Evolutionary conservation across 169 alveolate species (phyloP).

Genomic region (Cryptosporidium andersoni): DNA sequence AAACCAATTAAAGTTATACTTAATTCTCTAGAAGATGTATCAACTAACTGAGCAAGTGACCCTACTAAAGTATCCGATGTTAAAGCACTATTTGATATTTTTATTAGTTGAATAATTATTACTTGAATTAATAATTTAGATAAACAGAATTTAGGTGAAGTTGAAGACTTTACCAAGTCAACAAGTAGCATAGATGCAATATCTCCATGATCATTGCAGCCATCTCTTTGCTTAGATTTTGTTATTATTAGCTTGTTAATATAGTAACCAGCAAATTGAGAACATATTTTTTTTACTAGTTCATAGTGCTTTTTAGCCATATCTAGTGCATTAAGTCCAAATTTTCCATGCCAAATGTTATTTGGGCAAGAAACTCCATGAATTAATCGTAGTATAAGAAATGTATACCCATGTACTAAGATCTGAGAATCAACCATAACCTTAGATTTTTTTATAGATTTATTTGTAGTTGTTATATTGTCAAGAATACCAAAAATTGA

Average conservation of each 20-base stretch:
- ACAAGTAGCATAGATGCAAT: conserved; percentile 45
- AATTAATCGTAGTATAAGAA: conserved; percentile 19
- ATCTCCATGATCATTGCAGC: conserved; percentile 6
- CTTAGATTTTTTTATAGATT: conserved; percentile 31
- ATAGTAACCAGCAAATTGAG: conserved; percentile 46
- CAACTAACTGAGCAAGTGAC: conserved; percentile 4
- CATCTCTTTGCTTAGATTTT: conserved; percentile 30
- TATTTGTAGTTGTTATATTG: conserved; percentile 16
- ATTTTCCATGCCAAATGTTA: not conserved
- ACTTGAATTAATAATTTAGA: conserved; percentile 21
- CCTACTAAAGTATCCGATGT: not conserved
- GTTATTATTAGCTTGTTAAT: conserved; percentile 4
- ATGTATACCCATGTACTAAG: conserved; percentile 20
- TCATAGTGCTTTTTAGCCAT: conserved; percentile 8
- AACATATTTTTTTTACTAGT: conserved; percentile 29
- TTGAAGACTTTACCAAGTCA: conserved; percentile 51
- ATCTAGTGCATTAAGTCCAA: not conserved
- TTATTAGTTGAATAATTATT: conserved; percentile 30
- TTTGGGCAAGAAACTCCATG: conserved; percentile 55
- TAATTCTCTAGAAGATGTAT: conserved; percentile 49
- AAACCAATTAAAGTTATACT: conserved; percentile 22
- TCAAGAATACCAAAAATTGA: conserved; percentile 33
- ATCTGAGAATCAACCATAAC: conserved; percentile 25
- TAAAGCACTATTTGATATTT: conserved; percentile 43
- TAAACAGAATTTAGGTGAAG: conserved; percentile 37